These are phyloP conservation scores for Trametes cinnabarina DNA, from an alignment of 768 basidiomycete species.

Conservation along the genomic window DNA sequence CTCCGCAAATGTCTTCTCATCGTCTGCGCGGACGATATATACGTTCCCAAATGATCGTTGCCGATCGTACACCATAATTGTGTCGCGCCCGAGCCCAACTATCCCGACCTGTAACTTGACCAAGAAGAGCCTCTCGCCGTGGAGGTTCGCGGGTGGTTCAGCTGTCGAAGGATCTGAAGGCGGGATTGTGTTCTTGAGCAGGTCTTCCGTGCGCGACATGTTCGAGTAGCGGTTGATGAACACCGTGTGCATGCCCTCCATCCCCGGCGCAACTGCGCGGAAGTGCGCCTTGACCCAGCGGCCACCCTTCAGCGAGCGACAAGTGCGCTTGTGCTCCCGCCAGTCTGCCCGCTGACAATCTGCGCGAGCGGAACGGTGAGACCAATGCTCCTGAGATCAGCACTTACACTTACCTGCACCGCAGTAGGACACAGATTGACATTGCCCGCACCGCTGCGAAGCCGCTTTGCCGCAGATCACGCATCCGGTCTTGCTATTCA, in stretches of 20 bases:
- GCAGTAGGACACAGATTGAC: slow-evolving; percentile 38
- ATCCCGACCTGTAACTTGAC: slow-evolving; percentile 36
- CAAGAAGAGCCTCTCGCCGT: slow-evolving; percentile 37
- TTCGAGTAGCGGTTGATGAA: slow-evolving; percentile 22
- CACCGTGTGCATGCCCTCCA: slow-evolving; percentile 7
- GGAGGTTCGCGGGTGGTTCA: slow-evolving; percentile 31
- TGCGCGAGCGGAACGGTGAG: no score
- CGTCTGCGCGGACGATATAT: slow-evolving; percentile 27
- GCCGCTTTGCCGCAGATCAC: slow-evolving; percentile 39
- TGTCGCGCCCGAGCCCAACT: neutral
- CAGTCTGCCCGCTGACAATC: slow-evolving; percentile 44
- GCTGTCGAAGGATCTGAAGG: neutral
- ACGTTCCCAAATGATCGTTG: slow-evolving; percentile 37
- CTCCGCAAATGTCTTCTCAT: slow-evolving; percentile 18
- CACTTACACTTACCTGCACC: slow-evolving; percentile 32
- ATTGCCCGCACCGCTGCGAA: slow-evolving; percentile 35
- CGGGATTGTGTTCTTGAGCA: neutral
- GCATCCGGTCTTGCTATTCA: slow-evolving; percentile 37
- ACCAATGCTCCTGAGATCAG: no score
- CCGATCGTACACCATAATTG: slow-evolving; percentile 40
- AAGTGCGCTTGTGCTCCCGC: slow-evolving; percentile 37
- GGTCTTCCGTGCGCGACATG: slow-evolving; percentile 25
- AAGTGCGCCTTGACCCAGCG: slow-evolving; percentile 35
- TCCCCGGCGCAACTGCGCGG: slow-evolving; percentile 3
- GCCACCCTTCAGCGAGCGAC: slow-evolving; percentile 39